Base-by-base conservation (phyloP, 192 early-diverging fungal genomes). In the Allomyces macrogynus region DNA sequence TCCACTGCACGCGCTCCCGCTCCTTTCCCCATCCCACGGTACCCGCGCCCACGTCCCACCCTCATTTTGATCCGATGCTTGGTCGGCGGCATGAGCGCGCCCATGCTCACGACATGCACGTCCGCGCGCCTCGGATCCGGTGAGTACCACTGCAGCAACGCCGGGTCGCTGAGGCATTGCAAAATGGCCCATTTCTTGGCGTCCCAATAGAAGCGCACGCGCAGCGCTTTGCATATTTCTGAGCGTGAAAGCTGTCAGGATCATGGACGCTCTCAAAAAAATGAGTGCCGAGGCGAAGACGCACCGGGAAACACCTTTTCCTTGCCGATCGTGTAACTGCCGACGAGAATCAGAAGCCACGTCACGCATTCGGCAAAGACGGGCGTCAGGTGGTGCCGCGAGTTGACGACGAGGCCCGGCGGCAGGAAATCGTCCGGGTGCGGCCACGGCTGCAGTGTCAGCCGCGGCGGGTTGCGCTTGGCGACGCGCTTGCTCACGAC, bases 241-340 rank as follows among this genome's bases (percentile, higher is more conserved):
- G 61, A 14, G 40, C 4, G 16, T 27, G 18, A 44, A 32, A n/a
- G 5, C 16, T 1, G 49, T 57, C 49, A 57, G 2, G 2, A 20
- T 4, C 20, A 4, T 25, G n/a, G 61, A 5, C 20, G 54, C 22
- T 43, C 5, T 70, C 16, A 62, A 63, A 23, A 7, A 43, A 60
- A 60, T 23, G n/a, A 10, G 61, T 25, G 26, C 26, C 26, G 26
- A 67, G 57, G 16, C n/a, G 4, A 9, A 14, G 44, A 67, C 66
- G 67, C 68, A 77, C 72, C 66, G 23, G 70, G 67, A 70, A 82
- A 87, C 7, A 91, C 76, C 11, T 78, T 78, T 72, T 96, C 93
- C 69, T 96, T 96, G 43, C 93, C 93, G 66, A 96, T 90, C 9
- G 78, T 76, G 74, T 92, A 95, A 1, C 89, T 83, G 0, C 93